phyloP scores from a whole-genome alignment of 306 rosid genomes.

The Ormosia semicastrata region DNA sequence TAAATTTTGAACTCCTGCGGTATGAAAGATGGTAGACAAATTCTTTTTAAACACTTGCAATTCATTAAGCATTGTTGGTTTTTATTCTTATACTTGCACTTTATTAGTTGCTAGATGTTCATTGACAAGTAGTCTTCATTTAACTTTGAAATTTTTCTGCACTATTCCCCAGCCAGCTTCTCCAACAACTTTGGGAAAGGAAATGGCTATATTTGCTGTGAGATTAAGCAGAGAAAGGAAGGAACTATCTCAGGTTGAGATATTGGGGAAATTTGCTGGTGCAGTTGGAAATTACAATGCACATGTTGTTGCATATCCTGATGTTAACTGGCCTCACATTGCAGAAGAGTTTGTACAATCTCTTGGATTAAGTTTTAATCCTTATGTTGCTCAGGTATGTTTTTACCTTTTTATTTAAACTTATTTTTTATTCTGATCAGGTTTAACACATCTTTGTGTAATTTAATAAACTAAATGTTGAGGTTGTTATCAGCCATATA shows the following conservation, averaged over 20 bases:
- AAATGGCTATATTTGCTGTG: slow-evolving; percentile 86
- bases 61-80: not conserved
- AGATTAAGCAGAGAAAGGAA: slow-evolving; percentile 75
- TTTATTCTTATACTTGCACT: not conserved
- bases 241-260: slow-evolving; percentile 60
- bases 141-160: not conserved
- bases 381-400: slow-evolving; percentile 75
- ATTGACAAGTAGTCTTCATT: not conserved
- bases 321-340: slow-evolving; percentile 63
- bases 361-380: slow-evolving; percentile 78
- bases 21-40: not conserved
- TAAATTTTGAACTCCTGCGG: not conserved
- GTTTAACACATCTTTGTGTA: not conserved
- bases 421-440: not conserved
- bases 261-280: slow-evolving; percentile 93
- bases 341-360: slow-evolving; percentile 74
- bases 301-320: slow-evolving; percentile 82
- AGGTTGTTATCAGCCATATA: not conserved
- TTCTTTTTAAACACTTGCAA: not conserved
- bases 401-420: not conserved
- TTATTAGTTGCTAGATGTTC: not conserved
- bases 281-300: slow-evolving; percentile 98
- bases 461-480: not conserved
- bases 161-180: slow-evolving; percentile 72
- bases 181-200: slow-evolving; percentile 94